Evolutionary conservation across 1,139 yeast genomes (phyloP), one percentile per base, ranked within the genome.

Genomic region (Suhomyces yuchorum): DNA sequence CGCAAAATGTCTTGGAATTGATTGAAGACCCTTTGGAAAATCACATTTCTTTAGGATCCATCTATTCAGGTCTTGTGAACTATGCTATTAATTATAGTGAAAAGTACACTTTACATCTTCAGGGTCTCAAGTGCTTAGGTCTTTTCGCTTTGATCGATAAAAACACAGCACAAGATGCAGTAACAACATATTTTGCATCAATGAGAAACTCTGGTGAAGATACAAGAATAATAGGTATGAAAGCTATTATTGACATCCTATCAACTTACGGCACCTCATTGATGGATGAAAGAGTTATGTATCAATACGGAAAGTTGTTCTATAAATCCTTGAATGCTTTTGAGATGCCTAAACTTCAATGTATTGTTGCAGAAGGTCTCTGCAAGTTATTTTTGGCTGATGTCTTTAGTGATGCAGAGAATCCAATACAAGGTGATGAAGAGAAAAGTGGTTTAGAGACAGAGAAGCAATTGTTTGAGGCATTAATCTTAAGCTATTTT

Each of bases 341-440:
- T 37, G 81, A 80, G 6, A 72, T 80, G 58, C 87, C 87, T 0
- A 81, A 79, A 37, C 75, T 90, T 22, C 97, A 89, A 62, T 84
- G 93, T 0, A 74, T 82, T 1, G 88, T 93, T 6, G 97, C 95
- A 0, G 96, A 89, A 60, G 96, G 97, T 0, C 71, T 92, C 23
- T 88, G 93, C 60, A 92, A 93, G 66, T 70, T 93, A 44, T 82
- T 86, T 57, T 73, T 93, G 46, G 89, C 93, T 12, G 96, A 88
- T 55, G 79, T 88, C 22, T 77, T 91, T 51, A 77, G 73, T 17
- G 91, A 85, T 58, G 82, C 82, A 44, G 42, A 42, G 18, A 47
- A 35, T 22, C 18, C 47, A 8, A 17, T 47, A 5, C 39, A 30
- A 7, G 57, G 53, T 30, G 59, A 54, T 8, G 61, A 55, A 11